Percentiles rank a stretch among this genome's conserved stretches.
These are phyloP conservation scores for Funneliformis geosporum DNA, from an alignment of 192 early-diverging fungal genomes.

Conservation along the genomic window DNA sequence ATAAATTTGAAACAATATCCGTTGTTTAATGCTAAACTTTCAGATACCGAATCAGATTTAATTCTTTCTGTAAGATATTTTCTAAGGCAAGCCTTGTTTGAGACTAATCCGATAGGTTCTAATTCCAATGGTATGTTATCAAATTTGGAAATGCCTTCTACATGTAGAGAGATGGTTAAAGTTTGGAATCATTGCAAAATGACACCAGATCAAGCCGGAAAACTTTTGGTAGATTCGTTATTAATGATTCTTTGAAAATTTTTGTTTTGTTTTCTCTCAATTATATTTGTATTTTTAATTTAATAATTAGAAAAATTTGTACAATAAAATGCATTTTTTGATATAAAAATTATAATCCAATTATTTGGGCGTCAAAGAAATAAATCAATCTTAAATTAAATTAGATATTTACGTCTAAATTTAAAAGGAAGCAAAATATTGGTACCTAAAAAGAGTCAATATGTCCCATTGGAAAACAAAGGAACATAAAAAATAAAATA, in stretches of 20 bases:
- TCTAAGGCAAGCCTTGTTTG: slow-evolving; percentile 20
- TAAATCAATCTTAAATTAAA: too few species aligned
- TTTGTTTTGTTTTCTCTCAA: too few species aligned
- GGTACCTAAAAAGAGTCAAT: too few species aligned
- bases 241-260: background rate
- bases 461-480: too few species aligned
- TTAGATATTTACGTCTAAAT: too few species aligned
- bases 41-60: background rate
- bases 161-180: background rate
- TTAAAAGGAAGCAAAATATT: too few species aligned
- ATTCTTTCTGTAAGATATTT: slow-evolving; percentile 18
- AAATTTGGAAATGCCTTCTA: background rate
- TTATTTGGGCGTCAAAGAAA: too few species aligned
- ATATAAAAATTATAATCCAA: too few species aligned
- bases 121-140: background rate
- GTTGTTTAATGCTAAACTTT: background rate
- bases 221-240: background rate
- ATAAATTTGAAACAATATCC: slow-evolving; percentile 20
- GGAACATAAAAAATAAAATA: too few species aligned
- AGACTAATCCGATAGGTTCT: background rate
- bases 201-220: slow-evolving; percentile 14
- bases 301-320: too few species aligned
- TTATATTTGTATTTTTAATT: too few species aligned
- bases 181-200: slow-evolving; percentile 2
- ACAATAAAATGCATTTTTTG: too few species aligned